Evolutionary conservation across 768 basidiomycete genomes (phyloP), one percentile per base, ranked within the genome.

Genomic region (Tephrocybe rancida): DNA sequence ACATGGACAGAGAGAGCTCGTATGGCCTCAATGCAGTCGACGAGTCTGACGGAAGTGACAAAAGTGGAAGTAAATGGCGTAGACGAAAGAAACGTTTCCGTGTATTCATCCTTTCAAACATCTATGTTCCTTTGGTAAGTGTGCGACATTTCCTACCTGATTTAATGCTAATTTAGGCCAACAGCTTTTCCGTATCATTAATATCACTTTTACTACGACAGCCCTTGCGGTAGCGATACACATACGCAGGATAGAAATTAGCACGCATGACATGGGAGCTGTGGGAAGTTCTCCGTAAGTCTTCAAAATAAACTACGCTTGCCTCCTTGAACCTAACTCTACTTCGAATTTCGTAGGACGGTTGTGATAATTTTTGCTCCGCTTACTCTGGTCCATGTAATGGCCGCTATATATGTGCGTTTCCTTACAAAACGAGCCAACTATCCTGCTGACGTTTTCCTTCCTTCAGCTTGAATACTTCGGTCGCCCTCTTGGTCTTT

Each of bases 401-500:
- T 95, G 78, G 72, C 80, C 45, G 88, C 92, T 39, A 84, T 95
- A 60, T 95, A 95, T 70, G 90, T 93, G 67, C 57, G 89, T 72
- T 8, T 30, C 50, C 39, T 25, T 13, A 29, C n/a, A 26, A 18
- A 27, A 13, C n/a, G 24, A 3, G 5, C 13, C 18, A 7, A n/a
- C 39, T 8, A 8, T 21, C n/a, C 42, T 24, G 21, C 27, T 21
- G 34, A 34, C 50, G 51, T 54, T 51, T 32, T 38, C 52, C 58
- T 29, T 57, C 48, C 63, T 68, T 26, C 64, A 95, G 92, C 77
- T 94, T 52, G 94, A 96, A 71, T 97, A 97, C 71, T 95, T 95
- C 64, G 90, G 94, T 35, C 85, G 88, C 30, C 94, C 95, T 5
- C 74, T 96, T 21, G 95, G 94, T n/a, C 75, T 96, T 26, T 96